Conservation (phyloP, 495 filamentous ascomycete species). For the Aspergillus sclerotiicarbonarius region DNA sequence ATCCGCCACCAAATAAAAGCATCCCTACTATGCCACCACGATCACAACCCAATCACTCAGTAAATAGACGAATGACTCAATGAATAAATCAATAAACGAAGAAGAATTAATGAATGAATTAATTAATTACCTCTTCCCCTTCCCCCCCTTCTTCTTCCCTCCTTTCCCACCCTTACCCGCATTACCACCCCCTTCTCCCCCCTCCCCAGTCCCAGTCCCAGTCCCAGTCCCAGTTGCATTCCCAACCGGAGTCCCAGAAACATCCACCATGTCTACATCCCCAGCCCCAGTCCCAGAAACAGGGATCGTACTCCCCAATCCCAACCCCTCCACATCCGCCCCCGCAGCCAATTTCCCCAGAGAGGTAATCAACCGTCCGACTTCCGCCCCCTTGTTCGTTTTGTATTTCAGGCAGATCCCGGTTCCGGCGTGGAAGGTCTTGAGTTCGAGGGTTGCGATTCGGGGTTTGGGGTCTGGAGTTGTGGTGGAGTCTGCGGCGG, state of each 20-base stretch:
- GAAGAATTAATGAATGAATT: background rate
- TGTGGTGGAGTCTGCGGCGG: constrained; percentile 20
- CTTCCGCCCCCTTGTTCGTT: constrained; percentile 88
- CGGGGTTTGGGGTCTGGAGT: constrained; percentile 26
- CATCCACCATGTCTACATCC: constrained; percentile 42
- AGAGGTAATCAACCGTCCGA: constrained; percentile 72
- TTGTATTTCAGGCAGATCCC: constrained; percentile 86
- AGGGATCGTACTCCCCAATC: constrained; percentile 30
- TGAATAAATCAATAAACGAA: background rate
- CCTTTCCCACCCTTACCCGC: constrained; percentile 26
- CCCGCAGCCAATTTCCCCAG: constrained; percentile 64
- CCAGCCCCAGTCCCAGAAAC: constrained; percentile 23
- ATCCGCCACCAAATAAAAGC: too few relatives aligned
- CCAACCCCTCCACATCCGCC: constrained; percentile 60
- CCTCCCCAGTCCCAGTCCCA: constrained; percentile 17
- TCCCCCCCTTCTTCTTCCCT: constrained; percentile 29
- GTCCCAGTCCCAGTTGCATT: constrained; percentile 15
- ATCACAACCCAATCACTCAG: too few relatives aligned
- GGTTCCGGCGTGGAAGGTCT: constrained; percentile 82
- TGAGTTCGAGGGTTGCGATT: constrained; percentile 71
- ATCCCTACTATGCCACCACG: too few relatives aligned
- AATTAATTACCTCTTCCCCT: constrained; percentile 30
- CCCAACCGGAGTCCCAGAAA: constrained; percentile 11
- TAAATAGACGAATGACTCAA: background rate
- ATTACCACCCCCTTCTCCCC: too few relatives aligned